Base-by-base conservation (phyloP, 108 stramenopile species). In the Mediolabrus comicus region DNA sequence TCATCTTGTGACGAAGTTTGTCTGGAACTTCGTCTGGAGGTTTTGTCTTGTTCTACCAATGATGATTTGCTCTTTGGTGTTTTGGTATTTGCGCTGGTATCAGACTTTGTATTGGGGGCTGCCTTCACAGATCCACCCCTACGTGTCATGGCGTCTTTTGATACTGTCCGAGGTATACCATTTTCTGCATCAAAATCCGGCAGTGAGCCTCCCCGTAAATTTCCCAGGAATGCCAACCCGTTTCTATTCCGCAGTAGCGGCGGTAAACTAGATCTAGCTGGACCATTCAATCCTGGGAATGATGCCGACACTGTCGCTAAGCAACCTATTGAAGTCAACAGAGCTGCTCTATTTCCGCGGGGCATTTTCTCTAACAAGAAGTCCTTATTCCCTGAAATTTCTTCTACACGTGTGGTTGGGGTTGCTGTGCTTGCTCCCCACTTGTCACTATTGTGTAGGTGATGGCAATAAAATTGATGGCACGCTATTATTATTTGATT, bases 251-350 rank as follows among this genome's bases (percentile, higher is more conserved):
- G 17, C 33, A 32, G 55, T 57, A 55, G 39, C 71, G 62, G 64
- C 13, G 62, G 61, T 30, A 63, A 39, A 9, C 35, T 53, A 33
- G 34, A 54, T 57, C 41, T 29, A 41, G 54, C 56, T 11, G 62
- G 25, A 2, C 19, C n/a, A 25, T 39, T 26, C 26, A 34, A 59
- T 53, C 39, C 27, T 57, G 73, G 67, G 12, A 74, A 59, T 59
- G 67, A 46, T 31, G 73, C 73, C 67, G 73, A 60, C 19, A 58
- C 73, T 26, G 27, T 27, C 4, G 58, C 59, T 25, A 74, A 27
- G 46, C 46, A 49, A 49, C 34, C 73, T 59, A 62, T 69, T 41
- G 71, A 64, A 58, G 62, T 41, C 38, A 62, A 51, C 71, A 72
- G 53, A 55, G 24, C 31, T 46, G 58, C 64, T 64, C 62, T 64